Conservation (phyloP, 169 alveolate species). For the Cryptosporidium sp. region DNA sequence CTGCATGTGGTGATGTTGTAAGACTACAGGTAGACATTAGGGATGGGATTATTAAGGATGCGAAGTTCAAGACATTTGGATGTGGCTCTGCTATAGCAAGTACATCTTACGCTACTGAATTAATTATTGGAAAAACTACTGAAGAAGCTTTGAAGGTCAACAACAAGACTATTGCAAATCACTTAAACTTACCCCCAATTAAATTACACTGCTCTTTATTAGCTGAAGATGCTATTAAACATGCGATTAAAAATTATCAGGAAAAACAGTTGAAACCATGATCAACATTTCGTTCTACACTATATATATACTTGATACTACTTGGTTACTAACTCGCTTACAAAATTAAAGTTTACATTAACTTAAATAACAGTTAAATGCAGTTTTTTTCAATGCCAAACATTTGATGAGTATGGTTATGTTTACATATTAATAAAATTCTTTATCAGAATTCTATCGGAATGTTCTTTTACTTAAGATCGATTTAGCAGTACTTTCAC, state of each 20-base stretch:
- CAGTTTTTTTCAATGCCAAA: background rate
- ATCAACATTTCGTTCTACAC: background rate
- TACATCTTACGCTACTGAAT: conserved; percentile 97
- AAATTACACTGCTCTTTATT: conserved; percentile 97
- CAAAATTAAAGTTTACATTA: background rate
- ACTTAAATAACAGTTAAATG: background rate
- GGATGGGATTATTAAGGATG: conserved; percentile 93
- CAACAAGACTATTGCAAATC: conserved; percentile 92
- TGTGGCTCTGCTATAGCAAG: conserved; percentile 99
- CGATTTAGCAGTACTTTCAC: background rate
- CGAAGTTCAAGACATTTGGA: conserved; percentile 98
- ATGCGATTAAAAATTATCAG: conserved; percentile 92
- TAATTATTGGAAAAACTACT: conserved; percentile 93
- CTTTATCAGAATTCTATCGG: no score
- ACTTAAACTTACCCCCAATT: conserved; percentile 97
- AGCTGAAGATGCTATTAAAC: conserved; percentile 98
- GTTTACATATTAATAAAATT: no score
- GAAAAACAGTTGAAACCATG: conserved; percentile 54
- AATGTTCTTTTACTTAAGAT: background rate
- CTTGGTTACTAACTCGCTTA: background rate
- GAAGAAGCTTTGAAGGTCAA: conserved; percentile 94
- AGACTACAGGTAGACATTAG: conserved; percentile 94
- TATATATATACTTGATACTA: background rate
- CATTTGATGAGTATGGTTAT: no score
- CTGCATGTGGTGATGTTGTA: conserved; percentile 99